Conservation (phyloP, 495 filamentous ascomycete genomes). For the Astrothelium macrocarpum region DNA sequence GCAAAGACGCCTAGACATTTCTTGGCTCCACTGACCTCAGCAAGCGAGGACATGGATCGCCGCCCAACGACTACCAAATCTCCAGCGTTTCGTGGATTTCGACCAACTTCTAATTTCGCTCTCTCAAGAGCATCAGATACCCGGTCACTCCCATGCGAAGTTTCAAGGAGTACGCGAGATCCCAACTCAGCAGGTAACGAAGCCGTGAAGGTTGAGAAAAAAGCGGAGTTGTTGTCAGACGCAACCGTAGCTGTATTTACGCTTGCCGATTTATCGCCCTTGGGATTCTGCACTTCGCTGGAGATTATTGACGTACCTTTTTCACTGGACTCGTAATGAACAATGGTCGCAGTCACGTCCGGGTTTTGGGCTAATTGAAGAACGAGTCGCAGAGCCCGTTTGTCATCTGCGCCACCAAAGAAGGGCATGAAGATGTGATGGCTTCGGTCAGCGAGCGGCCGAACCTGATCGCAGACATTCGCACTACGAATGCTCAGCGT, state of each 20-base stretch:
- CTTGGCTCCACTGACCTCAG: slow-evolving; percentile 40
- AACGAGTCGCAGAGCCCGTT: slow-evolving; percentile 67
- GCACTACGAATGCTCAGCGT: slow-evolving; percentile 48
- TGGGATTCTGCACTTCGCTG: not conserved
- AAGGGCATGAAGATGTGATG: slow-evolving; percentile 86
- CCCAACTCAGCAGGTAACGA: slow-evolving; percentile 50
- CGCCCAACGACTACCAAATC: slow-evolving; percentile 72
- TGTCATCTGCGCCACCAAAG: slow-evolving; percentile 78
- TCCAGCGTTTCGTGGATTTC: slow-evolving; percentile 57
- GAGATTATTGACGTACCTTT: not conserved
- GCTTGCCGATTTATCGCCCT: slow-evolving; percentile 21
- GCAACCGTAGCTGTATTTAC: not conserved
- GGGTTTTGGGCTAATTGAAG: slow-evolving; percentile 69
- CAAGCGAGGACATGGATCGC: slow-evolving; percentile 20
- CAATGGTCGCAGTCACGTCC: slow-evolving; percentile 64
- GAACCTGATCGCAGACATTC: slow-evolving; percentile 30
- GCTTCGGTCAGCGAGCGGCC: slow-evolving; percentile 50
- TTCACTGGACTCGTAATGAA: slow-evolving; percentile 41
- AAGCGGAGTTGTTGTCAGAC: slow-evolving; percentile 43
- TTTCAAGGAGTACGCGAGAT: slow-evolving; percentile 52
- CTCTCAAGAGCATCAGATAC: slow-evolving; percentile 23
- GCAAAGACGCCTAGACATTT: slow-evolving; percentile 60
- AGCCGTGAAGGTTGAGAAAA: slow-evolving; percentile 55
- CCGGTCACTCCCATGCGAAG: slow-evolving; percentile 3
- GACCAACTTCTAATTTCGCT: slow-evolving; percentile 52